phyloP scores from a whole-genome alignment of 768 basidiomycete species.

The Mycena metata region DNA sequence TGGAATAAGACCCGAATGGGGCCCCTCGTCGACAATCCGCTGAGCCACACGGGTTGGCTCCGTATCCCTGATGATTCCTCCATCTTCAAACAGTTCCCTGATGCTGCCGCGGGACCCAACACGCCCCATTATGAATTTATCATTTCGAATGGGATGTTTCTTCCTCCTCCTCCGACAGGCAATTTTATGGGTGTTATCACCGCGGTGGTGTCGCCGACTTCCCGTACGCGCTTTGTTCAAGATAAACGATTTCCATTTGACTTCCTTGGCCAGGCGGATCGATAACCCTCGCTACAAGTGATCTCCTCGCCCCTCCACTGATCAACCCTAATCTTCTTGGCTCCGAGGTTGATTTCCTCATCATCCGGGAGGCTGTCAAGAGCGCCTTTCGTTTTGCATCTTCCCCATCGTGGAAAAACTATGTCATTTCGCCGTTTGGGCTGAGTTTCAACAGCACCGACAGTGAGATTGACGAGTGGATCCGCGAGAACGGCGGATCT shows the following conservation, averaged over 20 bases:
- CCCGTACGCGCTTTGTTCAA: neutral
- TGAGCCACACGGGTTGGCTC: constrained; percentile 43
- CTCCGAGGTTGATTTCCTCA: constrained; percentile 39
- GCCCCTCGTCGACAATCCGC: constrained; percentile 40
- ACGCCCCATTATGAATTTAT: constrained; percentile 45
- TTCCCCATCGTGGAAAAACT: constrained; percentile 39
- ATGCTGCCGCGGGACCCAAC: constrained; percentile 45
- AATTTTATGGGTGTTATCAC: neutral
- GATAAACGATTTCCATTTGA: neutral
- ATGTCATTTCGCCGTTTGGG: constrained; percentile 31
- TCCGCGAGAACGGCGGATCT: constrained; percentile 17
- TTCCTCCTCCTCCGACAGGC: neutral
- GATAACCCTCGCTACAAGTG: neutral
- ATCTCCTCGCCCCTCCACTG: constrained; percentile 7
- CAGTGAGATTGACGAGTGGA: constrained; percentile 36
- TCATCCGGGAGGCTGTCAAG: constrained; percentile 41
- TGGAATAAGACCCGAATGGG: constrained; percentile 50
- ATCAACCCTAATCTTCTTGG: constrained; percentile 55
- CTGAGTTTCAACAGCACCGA: constrained; percentile 23
- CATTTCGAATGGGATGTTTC: constrained; percentile 18
- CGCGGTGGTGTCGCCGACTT: neutral
- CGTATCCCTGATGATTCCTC: constrained; percentile 33
- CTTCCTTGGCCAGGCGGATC: neutral
- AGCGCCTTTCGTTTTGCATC: constrained; percentile 39
- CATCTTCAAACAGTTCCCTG: constrained; percentile 36